These are phyloP conservation scores for Paraconiothyrium brasiliense DNA, from an alignment of 2,329 filamentous ascomycete genomes.

Conservation along the genomic window DNA sequence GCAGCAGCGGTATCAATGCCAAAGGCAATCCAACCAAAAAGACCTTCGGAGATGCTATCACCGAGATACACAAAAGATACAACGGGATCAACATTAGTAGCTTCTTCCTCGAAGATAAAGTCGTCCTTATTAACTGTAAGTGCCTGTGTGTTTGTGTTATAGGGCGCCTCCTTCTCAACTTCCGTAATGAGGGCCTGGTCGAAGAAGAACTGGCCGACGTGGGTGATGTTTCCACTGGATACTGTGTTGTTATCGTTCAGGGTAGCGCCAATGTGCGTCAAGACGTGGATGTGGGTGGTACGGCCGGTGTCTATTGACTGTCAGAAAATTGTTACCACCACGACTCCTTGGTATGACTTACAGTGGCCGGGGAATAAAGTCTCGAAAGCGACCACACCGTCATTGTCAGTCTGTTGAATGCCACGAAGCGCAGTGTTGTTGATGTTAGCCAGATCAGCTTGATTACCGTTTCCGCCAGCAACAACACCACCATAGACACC, in stretches of 20 bases:
- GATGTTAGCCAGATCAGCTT: slow-evolving; percentile 42
- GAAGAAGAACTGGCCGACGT: slow-evolving; percentile 73
- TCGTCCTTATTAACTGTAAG: slow-evolving; percentile 64
- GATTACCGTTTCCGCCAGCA: slow-evolving; percentile 53
- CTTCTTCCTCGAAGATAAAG: slow-evolving; percentile 58
- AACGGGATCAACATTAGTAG: slow-evolving; percentile 63
- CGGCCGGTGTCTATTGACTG: slow-evolving; percentile 5
- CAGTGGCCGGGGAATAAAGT: slow-evolving; percentile 59
- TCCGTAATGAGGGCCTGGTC: slow-evolving; percentile 65
- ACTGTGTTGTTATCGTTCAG: slow-evolving; percentile 61
- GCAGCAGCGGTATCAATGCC: slow-evolving; percentile 38
- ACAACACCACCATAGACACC: slow-evolving; percentile 37
- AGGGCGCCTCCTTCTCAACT: slow-evolving; percentile 60
- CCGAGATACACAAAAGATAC: slow-evolving; percentile 67
- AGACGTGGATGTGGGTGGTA: slow-evolving; percentile 55
- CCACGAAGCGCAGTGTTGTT: slow-evolving; percentile 57
- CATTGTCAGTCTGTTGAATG: slow-evolving; percentile 56
- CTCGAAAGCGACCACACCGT: slow-evolving; percentile 61
- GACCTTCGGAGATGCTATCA: slow-evolving; percentile 51
- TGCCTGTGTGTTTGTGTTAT: slow-evolving; percentile 52
- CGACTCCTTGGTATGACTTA: background rate
- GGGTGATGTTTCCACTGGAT: slow-evolving; percentile 59
- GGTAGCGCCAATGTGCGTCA: slow-evolving; percentile 47
- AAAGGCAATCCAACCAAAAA: slow-evolving; percentile 48
- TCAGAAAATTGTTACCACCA: slow-evolving; percentile 3